These are phyloP conservation scores for Ceratorhiza oryzae-sativae DNA, from an alignment of 1,284 basidiomycete genomes.

Conservation along the genomic window DNA sequence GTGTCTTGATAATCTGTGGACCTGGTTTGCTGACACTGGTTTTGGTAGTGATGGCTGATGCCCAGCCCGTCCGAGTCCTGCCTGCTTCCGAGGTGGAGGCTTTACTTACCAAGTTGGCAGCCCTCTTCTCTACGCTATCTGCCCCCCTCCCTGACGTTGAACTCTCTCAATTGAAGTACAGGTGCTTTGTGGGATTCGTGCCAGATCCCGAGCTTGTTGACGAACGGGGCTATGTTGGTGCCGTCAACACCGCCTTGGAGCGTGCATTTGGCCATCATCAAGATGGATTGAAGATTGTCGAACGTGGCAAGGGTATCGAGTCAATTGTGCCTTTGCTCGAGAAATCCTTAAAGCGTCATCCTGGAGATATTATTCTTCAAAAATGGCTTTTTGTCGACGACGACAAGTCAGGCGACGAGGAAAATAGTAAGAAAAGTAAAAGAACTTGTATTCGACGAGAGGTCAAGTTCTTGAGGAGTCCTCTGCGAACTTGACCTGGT, in stretches of 20 bases:
- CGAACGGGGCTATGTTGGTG: not conserved
- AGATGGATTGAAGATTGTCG: not conserved
- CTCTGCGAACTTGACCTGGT: too few species aligned
- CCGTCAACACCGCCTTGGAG: not conserved
- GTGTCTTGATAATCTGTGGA: not conserved
- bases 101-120: not conserved
- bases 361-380: slow-evolving; percentile 1
- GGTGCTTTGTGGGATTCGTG: not conserved
- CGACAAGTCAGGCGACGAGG: too few species aligned
- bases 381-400: too few species aligned
- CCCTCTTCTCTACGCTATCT: not conserved
- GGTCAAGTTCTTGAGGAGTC: too few species aligned
- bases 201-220: not conserved
- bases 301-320: not conserved
- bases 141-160: not conserved
- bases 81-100: slow-evolving; percentile 3
- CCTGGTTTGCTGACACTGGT: not conserved
- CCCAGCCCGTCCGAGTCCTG: not conserved
- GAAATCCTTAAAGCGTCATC: not conserved
- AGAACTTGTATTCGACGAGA: too few species aligned
- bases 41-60: not conserved
- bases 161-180: not conserved
- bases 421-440: too few species aligned
- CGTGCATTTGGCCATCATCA: not conserved
- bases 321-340: not conserved